Evolutionary conservation across 2,329 filamentous ascomycete species (phyloP).

Genomic region (Diaporthe sp.): DNA sequence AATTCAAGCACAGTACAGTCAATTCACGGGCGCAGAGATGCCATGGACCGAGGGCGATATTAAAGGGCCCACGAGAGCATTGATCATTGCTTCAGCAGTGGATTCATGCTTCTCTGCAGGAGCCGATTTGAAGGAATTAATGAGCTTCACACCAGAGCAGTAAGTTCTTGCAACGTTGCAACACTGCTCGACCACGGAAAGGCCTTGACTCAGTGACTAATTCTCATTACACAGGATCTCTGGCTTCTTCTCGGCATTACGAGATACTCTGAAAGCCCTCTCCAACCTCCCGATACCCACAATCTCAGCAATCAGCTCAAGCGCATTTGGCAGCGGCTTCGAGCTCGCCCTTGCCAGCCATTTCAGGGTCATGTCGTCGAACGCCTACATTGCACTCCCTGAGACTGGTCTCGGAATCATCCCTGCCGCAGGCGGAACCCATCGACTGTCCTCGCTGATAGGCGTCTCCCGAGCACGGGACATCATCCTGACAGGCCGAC

Average conservation of each 20-base stretch:
- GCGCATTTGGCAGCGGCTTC: conserved; percentile 92
- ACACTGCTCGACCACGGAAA: too few species aligned
- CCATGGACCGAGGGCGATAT: conserved; percentile 57
- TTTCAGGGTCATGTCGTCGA: conserved; percentile 87
- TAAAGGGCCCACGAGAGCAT: conserved; percentile 77
- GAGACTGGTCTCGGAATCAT: conserved; percentile 96
- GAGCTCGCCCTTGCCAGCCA: conserved; percentile 92
- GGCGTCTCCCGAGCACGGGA: conserved; percentile 88
- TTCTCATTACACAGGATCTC: conserved; percentile 70
- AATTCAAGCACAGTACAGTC: conserved; percentile 75
- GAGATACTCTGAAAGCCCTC: conserved; percentile 81
- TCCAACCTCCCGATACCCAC: conserved; percentile 87
- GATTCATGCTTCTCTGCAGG: conserved; percentile 93
- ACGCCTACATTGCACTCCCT: conserved; percentile 84
- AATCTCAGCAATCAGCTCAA: conserved; percentile 86
- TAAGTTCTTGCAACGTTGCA: conserved; percentile 58
- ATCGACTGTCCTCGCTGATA: conserved; percentile 85
- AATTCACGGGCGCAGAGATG: conserved; percentile 65
- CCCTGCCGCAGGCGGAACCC: conserved; percentile 93
- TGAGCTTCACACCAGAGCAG: conserved; percentile 83
- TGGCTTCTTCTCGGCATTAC: conserved; percentile 82
- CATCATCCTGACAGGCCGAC: conserved; percentile 88
- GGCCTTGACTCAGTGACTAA: neutral
- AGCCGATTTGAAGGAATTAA: conserved; percentile 92
- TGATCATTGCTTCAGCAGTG: conserved; percentile 87